These are phyloP conservation scores for Anthracocystis setariae DNA, from an alignment of 1,284 basidiomycete species.

Conservation along the genomic window DNA sequence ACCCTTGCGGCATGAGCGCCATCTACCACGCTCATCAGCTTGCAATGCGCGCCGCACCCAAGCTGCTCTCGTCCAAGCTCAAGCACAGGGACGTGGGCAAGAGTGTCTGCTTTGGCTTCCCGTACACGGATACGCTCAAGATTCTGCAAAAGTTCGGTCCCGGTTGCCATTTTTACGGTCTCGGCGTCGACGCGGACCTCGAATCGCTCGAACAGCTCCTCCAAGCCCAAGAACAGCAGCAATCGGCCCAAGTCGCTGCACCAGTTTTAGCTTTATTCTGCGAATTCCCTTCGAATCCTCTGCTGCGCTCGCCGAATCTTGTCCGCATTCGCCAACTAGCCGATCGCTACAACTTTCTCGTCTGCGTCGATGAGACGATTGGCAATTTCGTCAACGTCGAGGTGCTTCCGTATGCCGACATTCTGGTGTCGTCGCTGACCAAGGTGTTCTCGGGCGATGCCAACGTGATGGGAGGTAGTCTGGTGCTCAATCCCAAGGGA, in stretches of 20 bases:
- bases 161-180: slow-evolving; percentile 88
- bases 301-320: slow-evolving; percentile 85
- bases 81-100: slow-evolving; percentile 39
- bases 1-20: slow-evolving; percentile 87
- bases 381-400: slow-evolving; percentile 97
- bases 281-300: slow-evolving; percentile 94
- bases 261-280: slow-evolving; percentile 72
- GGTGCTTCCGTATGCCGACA: slow-evolving; percentile 86
- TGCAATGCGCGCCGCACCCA: slow-evolving; percentile 56
- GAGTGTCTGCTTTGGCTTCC: slow-evolving; percentile 76
- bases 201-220: slow-evolving; percentile 78
- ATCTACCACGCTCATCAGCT: slow-evolving; percentile 88
- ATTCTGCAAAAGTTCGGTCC: slow-evolving; percentile 96
- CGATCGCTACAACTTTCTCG: slow-evolving; percentile 85
- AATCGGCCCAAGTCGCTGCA: slow-evolving; percentile 51
- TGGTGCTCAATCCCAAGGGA: slow-evolving; percentile 79
- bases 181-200: slow-evolving; percentile 81
- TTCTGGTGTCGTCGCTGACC: slow-evolving; percentile 91
- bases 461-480: slow-evolving; percentile 92
- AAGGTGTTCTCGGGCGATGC: slow-evolving; percentile 95
- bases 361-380: slow-evolving; percentile 94
- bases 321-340: slow-evolving; percentile 82
- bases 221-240: slow-evolving; percentile 69
- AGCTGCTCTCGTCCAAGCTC: slow-evolving; percentile 1
- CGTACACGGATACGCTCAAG: slow-evolving; percentile 97